Conservation (phyloP, 2,329 filamentous ascomycete genomes). For the Exophiala viscosa region DNA sequence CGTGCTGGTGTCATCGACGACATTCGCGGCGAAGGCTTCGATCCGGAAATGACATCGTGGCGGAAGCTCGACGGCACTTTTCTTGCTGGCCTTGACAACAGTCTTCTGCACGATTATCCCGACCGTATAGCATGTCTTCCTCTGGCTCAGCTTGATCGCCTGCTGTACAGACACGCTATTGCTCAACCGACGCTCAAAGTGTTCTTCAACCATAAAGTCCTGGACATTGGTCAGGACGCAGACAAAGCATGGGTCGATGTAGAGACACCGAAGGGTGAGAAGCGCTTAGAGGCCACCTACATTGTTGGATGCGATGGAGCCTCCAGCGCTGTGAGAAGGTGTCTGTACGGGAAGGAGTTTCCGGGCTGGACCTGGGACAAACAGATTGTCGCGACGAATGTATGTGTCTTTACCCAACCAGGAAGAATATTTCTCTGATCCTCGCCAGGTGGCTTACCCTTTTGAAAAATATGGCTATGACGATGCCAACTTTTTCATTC, state of each 20-base stretch:
- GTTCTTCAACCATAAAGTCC: slow-evolving; percentile 44
- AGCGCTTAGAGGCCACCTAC: slow-evolving; percentile 38
- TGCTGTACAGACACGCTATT: slow-evolving; percentile 41
- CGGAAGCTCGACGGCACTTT: slow-evolving; percentile 39
- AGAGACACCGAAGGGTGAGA: slow-evolving; percentile 20
- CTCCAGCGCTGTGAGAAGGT: slow-evolving; percentile 20
- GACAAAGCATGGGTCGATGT: slow-evolving; percentile 24
- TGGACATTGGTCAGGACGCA: slow-evolving; percentile 23
- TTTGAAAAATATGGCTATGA: slow-evolving; percentile 27
- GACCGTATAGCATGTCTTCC: slow-evolving; percentile 44
- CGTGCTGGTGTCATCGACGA: slow-evolving; percentile 57
- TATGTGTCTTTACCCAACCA: slow-evolving; percentile 5
- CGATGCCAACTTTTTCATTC: slow-evolving; percentile 50
- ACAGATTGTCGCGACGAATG: slow-evolving; percentile 28
- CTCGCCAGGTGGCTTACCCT: slow-evolving; percentile 18
- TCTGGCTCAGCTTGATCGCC: slow-evolving; percentile 41
- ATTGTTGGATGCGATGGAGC: slow-evolving; percentile 43
- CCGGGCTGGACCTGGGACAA: slow-evolving; percentile 26
- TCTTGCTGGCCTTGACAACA: slow-evolving; percentile 30
- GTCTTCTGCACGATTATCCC: slow-evolving; percentile 25
- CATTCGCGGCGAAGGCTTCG: slow-evolving; percentile 43
- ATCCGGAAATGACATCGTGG: slow-evolving; percentile 44
- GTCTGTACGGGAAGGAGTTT: slow-evolving; percentile 27
- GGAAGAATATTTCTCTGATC: not conserved
- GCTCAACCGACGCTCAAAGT: slow-evolving; percentile 36